Conservation (phyloP, 176 grass and related monocot species). For the Bromus sterilis region DNA sequence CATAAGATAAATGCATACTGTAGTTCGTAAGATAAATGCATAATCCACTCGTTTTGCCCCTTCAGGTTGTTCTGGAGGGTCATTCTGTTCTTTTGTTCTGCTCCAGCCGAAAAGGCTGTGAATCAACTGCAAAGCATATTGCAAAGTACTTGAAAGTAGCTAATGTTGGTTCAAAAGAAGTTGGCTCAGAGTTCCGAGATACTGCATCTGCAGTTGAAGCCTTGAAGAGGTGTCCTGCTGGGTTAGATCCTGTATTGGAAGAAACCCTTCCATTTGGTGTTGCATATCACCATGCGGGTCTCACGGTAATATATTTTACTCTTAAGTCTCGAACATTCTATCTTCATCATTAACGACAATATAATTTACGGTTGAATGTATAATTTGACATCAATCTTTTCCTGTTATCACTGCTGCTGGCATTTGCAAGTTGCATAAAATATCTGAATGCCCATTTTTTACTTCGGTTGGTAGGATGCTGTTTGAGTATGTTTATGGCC, state of each 20-base stretch:
- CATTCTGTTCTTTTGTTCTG: conserved; percentile 98
- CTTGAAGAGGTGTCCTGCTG: conserved; percentile 73
- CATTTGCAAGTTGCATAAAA: not conserved
- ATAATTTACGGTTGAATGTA: not conserved
- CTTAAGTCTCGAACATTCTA: conserved; percentile 17
- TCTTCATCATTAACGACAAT: not conserved
- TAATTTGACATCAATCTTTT: not conserved
- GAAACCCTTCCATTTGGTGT: conserved; percentile 87
- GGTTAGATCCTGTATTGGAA: conserved; percentile 85
- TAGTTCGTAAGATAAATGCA: not conserved
- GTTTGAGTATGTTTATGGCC: not conserved
- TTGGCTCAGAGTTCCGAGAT: conserved; percentile 61
- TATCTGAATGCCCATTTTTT: not conserved
- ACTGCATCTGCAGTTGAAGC: conserved; percentile 68
- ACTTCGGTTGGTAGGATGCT: not conserved
- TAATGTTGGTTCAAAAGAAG: conserved; percentile 27
- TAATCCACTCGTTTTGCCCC: not conserved
- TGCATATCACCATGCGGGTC: conserved; percentile 97
- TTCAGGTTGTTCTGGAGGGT: conserved; percentile 79
- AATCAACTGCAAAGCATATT: conserved; percentile 91
- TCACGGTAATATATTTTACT: conserved; percentile 55
- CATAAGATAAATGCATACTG: not conserved
- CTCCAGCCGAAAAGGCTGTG: conserved; percentile 95
- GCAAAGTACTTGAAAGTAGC: conserved; percentile 62
- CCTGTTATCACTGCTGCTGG: not conserved